Percentiles rank a stretch among this genome's conserved stretches.
phyloP scores from a whole-genome alignment of 2,329 filamentous ascomycete species.

The Scytalidium lignicola region DNA sequence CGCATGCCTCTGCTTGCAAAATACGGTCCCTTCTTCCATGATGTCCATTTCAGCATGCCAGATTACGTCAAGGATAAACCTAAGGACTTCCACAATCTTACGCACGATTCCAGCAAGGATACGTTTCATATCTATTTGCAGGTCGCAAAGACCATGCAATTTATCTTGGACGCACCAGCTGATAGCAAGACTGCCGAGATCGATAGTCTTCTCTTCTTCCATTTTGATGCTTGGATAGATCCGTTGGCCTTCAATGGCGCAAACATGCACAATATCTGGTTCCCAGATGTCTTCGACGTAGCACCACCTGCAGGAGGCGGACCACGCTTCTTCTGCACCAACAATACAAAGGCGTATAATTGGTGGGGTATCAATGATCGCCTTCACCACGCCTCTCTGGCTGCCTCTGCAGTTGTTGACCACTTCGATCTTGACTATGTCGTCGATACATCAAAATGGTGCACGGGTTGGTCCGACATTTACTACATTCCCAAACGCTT shows the following conservation, averaged over 20 bases:
- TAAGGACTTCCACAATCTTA: constrained; percentile 17
- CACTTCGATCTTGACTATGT: constrained; percentile 18
- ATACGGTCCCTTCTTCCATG: constrained; percentile 28
- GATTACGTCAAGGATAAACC: not conserved
- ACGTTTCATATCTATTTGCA: constrained; percentile 15
- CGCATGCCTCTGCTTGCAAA: constrained; percentile 23
- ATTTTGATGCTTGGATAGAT: constrained; percentile 31
- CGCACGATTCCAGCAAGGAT: constrained; percentile 23
- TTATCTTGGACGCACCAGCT: constrained; percentile 20
- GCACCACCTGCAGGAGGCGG: constrained; percentile 1
- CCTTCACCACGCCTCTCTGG: constrained; percentile 13
- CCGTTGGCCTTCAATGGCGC: constrained; percentile 23
- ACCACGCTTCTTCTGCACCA: constrained; percentile 19
- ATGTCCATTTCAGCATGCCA: constrained; percentile 25
- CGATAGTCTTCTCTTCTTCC: constrained; percentile 27
- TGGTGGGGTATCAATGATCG: constrained; percentile 20
- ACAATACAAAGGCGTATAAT: constrained; percentile 12
- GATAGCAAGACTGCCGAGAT: constrained; percentile 18
- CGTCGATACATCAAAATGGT: constrained; percentile 21
- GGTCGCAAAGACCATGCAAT: constrained; percentile 26
- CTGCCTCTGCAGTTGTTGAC: constrained; percentile 12
- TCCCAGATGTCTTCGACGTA: constrained; percentile 9
- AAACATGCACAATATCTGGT: constrained; percentile 25
- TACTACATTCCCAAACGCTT: constrained; percentile 29
- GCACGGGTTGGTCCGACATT: constrained; percentile 29